Evolutionary conservation across 371 early-diverging fungal species (phyloP), one percentile per base, ranked within the genome.

Genomic region (Mortierella sp.): DNA sequence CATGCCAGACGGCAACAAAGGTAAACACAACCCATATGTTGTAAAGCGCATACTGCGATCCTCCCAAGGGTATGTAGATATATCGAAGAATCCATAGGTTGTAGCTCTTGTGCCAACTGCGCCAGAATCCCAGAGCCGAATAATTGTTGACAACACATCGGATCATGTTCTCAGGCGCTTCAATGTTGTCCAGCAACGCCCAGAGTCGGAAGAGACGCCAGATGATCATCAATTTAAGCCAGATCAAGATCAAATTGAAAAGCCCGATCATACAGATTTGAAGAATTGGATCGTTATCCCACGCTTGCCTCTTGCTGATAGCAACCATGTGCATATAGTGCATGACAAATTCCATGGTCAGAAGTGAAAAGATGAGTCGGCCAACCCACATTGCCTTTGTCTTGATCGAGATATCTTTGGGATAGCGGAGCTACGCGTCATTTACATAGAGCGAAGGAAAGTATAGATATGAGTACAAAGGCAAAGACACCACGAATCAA

Each of bases 1-100:
- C 97, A 81, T 97, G 97, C 97, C 97, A 97, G 7, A 96, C 60
- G 3, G 97, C 97, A 14, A 97, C 97, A 86, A 96, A 97, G 0
- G 96, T 94, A 73, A 97, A 97, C 0, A 93, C 86, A 0, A 90
- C 79, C 82, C 90, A 93, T 48, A 91, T 87, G 74, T 93, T 95
- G 78, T 88, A 82, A 5, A 83, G 54, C 50, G 88, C 81, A 49
- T 87, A 84, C 12, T 79, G 72, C 4, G 86, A 66, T 30, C 97
- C 97, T 18, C 97, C 97, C 52, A 97, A 78, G 18, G 97, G 97
- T 9, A 96, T 85, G 68, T 96, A 97, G 43, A 97, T 80, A 67
- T 97, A 97, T 63, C 95, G 82, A 38, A 96, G 86, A 14, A 90
- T 81, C 96, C 96, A 97, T n/a, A 90, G 86, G 74, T 96, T 95